A percentile compares a stretch with the other conserved stretches of the same genome.
phyloP scores from a whole-genome alignment of 805 yeast species.

The Myxozyma melibiosi region DNA sequence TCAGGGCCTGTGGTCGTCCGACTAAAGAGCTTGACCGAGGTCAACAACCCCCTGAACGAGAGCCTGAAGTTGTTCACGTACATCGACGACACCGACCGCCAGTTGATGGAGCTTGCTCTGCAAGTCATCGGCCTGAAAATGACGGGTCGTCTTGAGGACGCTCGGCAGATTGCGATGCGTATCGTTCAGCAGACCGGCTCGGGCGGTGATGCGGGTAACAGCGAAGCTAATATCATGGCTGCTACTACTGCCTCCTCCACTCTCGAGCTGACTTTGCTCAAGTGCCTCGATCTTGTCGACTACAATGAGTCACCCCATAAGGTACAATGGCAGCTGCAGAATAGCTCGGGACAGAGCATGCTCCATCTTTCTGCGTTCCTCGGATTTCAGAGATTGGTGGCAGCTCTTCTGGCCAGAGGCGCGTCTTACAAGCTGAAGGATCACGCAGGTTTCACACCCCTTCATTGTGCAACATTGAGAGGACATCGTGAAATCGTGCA shows the following conservation, averaged over 20 bases:
- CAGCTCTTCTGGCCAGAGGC: slow-evolving; percentile 63
- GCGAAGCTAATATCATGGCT: slow-evolving; percentile 34
- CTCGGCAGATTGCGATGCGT: slow-evolving; percentile 87
- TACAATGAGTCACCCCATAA: slow-evolving; percentile 48
- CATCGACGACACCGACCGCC: slow-evolving; percentile 92
- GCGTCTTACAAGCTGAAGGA: slow-evolving; percentile 67
- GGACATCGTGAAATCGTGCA: slow-evolving; percentile 72
- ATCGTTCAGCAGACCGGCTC: slow-evolving; percentile 66
- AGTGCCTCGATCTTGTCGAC: slow-evolving; percentile 65
- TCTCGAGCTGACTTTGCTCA: slow-evolving; percentile 48
- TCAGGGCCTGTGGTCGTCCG: slow-evolving; percentile 92
- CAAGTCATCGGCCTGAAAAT: slow-evolving; percentile 96
- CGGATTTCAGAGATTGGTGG: slow-evolving; percentile 65
- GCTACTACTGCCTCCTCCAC: slow-evolving; percentile 27
- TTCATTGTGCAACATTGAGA: slow-evolving; percentile 79
- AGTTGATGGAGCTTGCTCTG: slow-evolving; percentile 88
- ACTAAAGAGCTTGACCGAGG: slow-evolving; percentile 54
- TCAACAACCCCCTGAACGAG: slow-evolving; percentile 19
- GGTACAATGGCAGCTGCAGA: slow-evolving; percentile 82
- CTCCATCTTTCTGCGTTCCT: slow-evolving; percentile 81
- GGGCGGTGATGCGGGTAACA: slow-evolving; percentile 42
- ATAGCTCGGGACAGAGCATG: slow-evolving; percentile 81
- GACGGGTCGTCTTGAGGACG: slow-evolving; percentile 95
- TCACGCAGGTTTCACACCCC: slow-evolving; percentile 79
- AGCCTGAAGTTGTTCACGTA: slow-evolving; percentile 75